These are phyloP conservation scores for Cucurbita ficifolia DNA, from an alignment of 306 rosid species.

Conservation along the genomic window DNA sequence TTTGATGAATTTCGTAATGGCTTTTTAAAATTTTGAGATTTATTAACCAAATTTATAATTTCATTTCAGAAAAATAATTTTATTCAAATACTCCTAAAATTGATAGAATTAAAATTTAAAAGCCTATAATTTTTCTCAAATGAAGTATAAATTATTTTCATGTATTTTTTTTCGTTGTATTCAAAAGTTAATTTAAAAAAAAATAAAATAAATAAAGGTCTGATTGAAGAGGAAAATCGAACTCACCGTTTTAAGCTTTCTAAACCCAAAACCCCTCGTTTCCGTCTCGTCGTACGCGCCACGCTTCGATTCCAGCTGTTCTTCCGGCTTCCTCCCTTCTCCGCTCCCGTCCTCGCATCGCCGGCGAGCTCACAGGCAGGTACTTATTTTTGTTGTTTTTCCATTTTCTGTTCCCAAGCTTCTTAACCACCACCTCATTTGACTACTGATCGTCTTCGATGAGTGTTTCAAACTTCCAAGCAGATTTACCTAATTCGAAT, in stretches of 20 bases:
- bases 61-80: too few relatives aligned
- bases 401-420: background rate
- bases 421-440: background rate
- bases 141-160: too few relatives aligned
- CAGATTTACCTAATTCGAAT: background rate
- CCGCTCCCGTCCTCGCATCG: background rate
- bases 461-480: background rate
- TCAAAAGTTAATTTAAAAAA: too few relatives aligned
- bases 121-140: too few relatives aligned
- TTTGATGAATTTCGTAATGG: too few relatives aligned
- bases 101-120: too few relatives aligned
- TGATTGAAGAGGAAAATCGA: background rate
- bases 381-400: background rate
- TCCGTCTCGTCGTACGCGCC: background rate
- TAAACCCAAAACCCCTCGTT: constrained; percentile 3
- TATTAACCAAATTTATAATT: too few relatives aligned
- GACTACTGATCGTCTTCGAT: background rate
- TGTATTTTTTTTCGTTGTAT: too few relatives aligned
- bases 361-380: background rate
- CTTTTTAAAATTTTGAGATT: too few relatives aligned
- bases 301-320: background rate
- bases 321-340: background rate
- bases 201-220: too few relatives aligned
- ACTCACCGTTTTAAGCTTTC: background rate
- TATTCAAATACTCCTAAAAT: too few relatives aligned